Conservation (phyloP, 2,329 filamentous ascomycete species). For the Pyrenophora teres region DNA sequence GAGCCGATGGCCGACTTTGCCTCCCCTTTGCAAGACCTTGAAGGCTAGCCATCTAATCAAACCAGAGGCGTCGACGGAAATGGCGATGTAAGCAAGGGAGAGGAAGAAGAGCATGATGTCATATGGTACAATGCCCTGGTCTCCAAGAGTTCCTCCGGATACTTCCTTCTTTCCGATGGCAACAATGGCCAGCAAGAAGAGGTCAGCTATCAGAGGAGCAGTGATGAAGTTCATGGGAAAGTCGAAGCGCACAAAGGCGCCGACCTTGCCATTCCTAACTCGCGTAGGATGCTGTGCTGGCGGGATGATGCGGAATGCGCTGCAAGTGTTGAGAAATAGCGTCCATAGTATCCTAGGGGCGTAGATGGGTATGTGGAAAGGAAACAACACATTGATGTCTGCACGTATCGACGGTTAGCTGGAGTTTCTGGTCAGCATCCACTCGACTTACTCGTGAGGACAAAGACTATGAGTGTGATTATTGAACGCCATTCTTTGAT, state of each 20-base stretch:
- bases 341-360: constrained; percentile 60
- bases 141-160: constrained; percentile 68
- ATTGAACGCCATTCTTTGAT: constrained; percentile 72
- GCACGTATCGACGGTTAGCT: not conserved
- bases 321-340: constrained; percentile 52
- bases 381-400: constrained; percentile 73
- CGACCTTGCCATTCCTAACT: constrained; percentile 33
- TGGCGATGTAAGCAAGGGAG: constrained; percentile 74
- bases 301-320: constrained; percentile 58
- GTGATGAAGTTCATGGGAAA: constrained; percentile 75
- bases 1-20: constrained; percentile 67
- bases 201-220: constrained; percentile 70
- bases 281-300: constrained; percentile 40
- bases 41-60: constrained; percentile 73
- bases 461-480: constrained; percentile 70
- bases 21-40: constrained; percentile 70
- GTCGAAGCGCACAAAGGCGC: constrained; percentile 55
- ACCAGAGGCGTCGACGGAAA: constrained; percentile 76
- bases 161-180: constrained; percentile 72
- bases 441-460: constrained; percentile 67
- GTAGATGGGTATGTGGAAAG: constrained; percentile 67
- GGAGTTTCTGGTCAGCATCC: not conserved
- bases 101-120: constrained; percentile 79
- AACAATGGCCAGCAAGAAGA: constrained; percentile 71
- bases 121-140: constrained; percentile 68